Base-by-base conservation (phyloP, 2,329 filamentous ascomycete genomes). In the Fusarium nodosum region DNA sequence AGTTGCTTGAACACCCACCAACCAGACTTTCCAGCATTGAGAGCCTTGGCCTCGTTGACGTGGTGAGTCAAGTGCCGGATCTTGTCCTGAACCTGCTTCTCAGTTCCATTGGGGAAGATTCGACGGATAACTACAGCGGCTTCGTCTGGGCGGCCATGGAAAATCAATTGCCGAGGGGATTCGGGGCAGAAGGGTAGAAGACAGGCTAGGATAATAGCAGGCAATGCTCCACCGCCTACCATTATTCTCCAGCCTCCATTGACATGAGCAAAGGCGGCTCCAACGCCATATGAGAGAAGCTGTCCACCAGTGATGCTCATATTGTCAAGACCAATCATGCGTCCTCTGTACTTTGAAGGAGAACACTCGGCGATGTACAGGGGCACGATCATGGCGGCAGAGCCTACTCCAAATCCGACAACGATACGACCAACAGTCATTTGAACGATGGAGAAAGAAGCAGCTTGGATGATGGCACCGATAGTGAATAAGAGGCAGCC, bases 291-390 rank as follows among this genome's bases (percentile, higher is more conserved):
- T 5, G 77, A 76, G 4, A 83, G 60, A 11, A 83, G 76, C 34
- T 82, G 79, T 2, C 81, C 80, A 10, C 78, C 77, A 1, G 81
- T 83, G 58, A 83, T 80, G 46, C 76, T 79, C 66, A 85, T 81
- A 62, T 85, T 85, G 70, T 85, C 82, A 26, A 86, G 73, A 1
- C 77, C 81, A 70, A 85, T 82, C 78, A 84, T 82, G 5, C 81
- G 78, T 18, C 84, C 84, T 52, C 84, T 79, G 42, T 82, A 81
- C 63, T 82, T 83, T 5, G 83, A 80, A 0, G 84, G 85, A 1
- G 84, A 81, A 5, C 86, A 77, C 57, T 86, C 84, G 4, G 80
- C 82, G 41, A 86, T 85, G 66, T 86, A 87, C 11, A 74, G n/a
- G 10, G 73, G 79, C 13, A 83, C 74, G 7, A 84, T 79, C 82